A percentile compares a stretch with the other conserved stretches of the same genome.
phyloP scores from a whole-genome alignment of 805 yeast genomes.

The Wickerhamia fluorescens region DNA sequence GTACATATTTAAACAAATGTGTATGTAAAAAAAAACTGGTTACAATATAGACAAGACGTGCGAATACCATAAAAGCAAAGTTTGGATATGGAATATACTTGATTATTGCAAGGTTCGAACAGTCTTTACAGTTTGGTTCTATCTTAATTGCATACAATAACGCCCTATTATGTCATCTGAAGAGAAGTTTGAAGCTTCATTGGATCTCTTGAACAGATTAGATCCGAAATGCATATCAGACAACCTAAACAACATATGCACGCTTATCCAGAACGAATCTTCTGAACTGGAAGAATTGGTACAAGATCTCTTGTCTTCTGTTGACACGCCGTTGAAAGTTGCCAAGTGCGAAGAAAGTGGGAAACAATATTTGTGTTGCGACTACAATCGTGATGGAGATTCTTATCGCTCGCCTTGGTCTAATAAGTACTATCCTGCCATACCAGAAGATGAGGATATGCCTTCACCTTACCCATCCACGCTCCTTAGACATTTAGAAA shows the following conservation, averaged over 20 bases:
- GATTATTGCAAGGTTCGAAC: too few relatives aligned
- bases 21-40: too few relatives aligned
- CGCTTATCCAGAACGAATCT: conserved; percentile 20
- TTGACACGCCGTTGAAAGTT: conserved; percentile 73
- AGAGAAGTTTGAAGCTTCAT: conserved; percentile 22
- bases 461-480: conserved; percentile 64
- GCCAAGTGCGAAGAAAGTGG: conserved; percentile 46
- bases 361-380: conserved; percentile 76
- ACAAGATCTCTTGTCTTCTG: conserved; percentile 78
- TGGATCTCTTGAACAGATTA: conserved; percentile 34
- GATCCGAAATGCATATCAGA: conserved; percentile 29
- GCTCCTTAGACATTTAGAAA: conserved; percentile 64
- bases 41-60: too few relatives aligned
- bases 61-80: too few relatives aligned
- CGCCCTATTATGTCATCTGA: conserved; percentile 2
- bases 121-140: too few relatives aligned
- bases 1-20: too few relatives aligned
- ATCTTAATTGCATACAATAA: too few relatives aligned
- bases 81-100: too few relatives aligned
- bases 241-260: conserved; percentile 31
- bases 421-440: conserved; percentile 55
- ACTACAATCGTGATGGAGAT: conserved; percentile 93
- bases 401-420: conserved; percentile 89
- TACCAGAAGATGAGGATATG: conserved; percentile 22
- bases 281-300: conserved; percentile 49